Evolutionary conservation across 75 land plant genomes (phyloP), one percentile per base, ranked within the genome.

Genomic region (Pseudotsuga menziesii): DNA sequence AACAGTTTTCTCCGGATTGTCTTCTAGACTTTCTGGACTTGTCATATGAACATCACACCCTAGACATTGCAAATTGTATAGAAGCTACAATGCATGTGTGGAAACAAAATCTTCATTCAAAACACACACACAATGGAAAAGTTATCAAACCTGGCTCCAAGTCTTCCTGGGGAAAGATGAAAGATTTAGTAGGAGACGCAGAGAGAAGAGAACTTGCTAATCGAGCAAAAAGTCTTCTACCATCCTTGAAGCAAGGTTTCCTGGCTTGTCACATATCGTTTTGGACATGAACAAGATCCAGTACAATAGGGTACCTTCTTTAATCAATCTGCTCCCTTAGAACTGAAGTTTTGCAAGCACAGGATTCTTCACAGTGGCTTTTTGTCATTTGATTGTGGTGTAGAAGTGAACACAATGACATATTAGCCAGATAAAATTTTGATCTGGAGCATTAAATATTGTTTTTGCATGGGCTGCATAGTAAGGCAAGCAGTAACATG

Each of bases 51-150:
- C 92, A 91, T 77, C 81, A 83, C 9, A 83, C 86, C 5, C 54
- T 93, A 14, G 92, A 89, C 58, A 72, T 88, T 17, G 98, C 90
- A 12, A 91, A 95, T 64, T 89, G n/a, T n/a, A n/a, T n/a, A n/a
- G n/a, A n/a, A n/a, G n/a, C n/a, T n/a, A n/a, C n/a, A n/a, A n/a
- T n/a, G 11, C 87, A 91, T 81, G 86, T 93, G 13, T 95, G 98
- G 98, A 84, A 77, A n/a, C n/a, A n/a, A n/a, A n/a, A n/a, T n/a
- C n/a, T n/a, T n/a, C n/a, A n/a, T n/a, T n/a, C n/a, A 61, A 41
- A 41, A 41, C n/a, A 41, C 44, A 41, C 1, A 41, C 44, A 41
- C 86, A n/a, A n/a, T n/a, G 76, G 72, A 84, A 87, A 82, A 66
- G 77, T 58, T 78, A 13, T 35, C 58, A 22, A 75, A 79, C 0